These are phyloP conservation scores for Amanita pallidorosea DNA, from an alignment of 768 basidiomycete species.

Conservation along the genomic window DNA sequence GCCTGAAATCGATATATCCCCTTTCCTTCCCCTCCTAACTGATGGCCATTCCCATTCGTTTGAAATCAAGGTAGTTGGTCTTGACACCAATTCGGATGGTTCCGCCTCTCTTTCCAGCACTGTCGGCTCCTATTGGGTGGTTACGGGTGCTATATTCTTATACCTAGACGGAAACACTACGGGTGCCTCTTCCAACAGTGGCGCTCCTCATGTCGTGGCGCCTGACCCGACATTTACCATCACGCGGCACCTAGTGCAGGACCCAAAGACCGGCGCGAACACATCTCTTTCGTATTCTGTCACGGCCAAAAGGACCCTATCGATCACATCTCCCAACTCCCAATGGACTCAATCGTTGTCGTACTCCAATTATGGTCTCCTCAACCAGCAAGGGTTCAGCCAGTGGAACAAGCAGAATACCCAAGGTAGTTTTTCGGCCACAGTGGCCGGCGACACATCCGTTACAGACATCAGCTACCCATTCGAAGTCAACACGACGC, in stretches of 20 bases:
- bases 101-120: background rate
- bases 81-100: background rate
- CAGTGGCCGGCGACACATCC: background rate
- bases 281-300: slow-evolving; percentile 1
- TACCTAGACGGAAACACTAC: background rate
- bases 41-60: slow-evolving; percentile 64
- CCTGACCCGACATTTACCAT: background rate
- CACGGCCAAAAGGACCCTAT: background rate
- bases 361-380: slow-evolving; percentile 1
- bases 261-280: background rate
- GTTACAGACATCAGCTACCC: background rate
- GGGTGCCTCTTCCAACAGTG: background rate
- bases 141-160: background rate
- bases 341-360: background rate
- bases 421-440: background rate
- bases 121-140: slow-evolving; percentile 1
- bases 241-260: background rate
- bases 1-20: slow-evolving; percentile 1
- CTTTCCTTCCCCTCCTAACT: slow-evolving; percentile 14
- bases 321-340: background rate
- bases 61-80: slow-evolving; percentile 45
- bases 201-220: background rate
- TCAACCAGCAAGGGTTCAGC: background rate
- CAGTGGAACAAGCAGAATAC: slow-evolving; percentile 4
- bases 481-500: slow-evolving; percentile 1